These are phyloP conservation scores for Babesia bovis DNA, from an alignment of 169 alveolate genomes.

Conservation along the genomic window DNA sequence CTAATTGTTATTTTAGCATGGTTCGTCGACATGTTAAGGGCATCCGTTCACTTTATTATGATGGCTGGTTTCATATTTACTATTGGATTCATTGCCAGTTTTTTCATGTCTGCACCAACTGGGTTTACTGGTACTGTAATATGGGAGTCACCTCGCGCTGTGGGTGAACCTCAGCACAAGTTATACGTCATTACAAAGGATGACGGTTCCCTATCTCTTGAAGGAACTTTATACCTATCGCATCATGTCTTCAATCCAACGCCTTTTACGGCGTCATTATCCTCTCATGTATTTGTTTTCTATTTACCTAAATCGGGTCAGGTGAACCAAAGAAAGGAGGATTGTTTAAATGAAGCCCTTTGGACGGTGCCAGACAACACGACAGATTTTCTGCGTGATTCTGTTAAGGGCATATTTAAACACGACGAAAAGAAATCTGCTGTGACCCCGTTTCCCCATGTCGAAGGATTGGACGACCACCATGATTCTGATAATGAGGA, in stretches of 20 bases:
- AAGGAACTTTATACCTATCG: constrained; percentile 42
- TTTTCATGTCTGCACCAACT: constrained; percentile 46
- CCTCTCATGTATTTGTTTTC: constrained; percentile 15
- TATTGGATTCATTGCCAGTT: constrained; percentile 37
- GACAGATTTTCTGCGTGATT: not conserved
- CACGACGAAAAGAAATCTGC: not conserved
- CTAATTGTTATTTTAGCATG: constrained; percentile 20
- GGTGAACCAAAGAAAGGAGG: not conserved
- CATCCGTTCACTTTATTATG: constrained; percentile 12
- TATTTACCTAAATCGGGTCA: constrained; percentile 32
- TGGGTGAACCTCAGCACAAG: constrained; percentile 21
- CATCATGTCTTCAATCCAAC: constrained; percentile 44
- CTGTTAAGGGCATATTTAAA: not conserved
- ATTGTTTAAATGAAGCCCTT: not conserved
- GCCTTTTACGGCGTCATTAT: constrained; percentile 52
- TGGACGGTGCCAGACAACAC: not conserved
- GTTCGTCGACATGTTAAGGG: constrained; percentile 22
- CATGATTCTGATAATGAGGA: not conserved
- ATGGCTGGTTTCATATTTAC: constrained; percentile 24
- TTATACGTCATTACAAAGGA: constrained; percentile 12
- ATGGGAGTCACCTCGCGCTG: constrained; percentile 2
- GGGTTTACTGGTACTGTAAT: constrained; percentile 29
- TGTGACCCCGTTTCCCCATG: not conserved
- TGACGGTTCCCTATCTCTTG: constrained; percentile 2
- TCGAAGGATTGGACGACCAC: not conserved